Conservation (phyloP, 108 stramenopile species). For the Cylindrotheca fusiformis region DNA sequence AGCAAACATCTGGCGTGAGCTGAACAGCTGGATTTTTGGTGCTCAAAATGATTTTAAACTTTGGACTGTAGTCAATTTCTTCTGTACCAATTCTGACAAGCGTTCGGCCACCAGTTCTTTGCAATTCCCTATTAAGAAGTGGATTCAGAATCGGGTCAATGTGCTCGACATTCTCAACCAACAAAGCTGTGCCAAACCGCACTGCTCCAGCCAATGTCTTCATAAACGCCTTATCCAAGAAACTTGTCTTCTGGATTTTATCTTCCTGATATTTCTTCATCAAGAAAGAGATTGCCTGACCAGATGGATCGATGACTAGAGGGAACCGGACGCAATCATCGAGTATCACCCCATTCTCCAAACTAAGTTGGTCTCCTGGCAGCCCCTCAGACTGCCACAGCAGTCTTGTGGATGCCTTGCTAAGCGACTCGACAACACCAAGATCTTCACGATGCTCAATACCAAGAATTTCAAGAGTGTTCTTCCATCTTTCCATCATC, state of each 20-base stretch:
- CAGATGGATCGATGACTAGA: constrained; percentile 98
- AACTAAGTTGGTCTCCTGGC: constrained; percentile 87
- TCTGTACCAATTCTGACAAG: constrained; percentile 95
- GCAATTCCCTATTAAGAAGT: constrained; percentile 92
- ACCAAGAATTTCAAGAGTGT: constrained; percentile 71
- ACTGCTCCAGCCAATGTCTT: constrained; percentile 96
- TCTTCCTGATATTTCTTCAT: constrained; percentile 82
- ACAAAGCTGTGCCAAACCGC: constrained; percentile 94
- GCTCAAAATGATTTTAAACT: constrained; percentile 90
- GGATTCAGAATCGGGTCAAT: constrained; percentile 98
- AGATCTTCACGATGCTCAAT: constrained; percentile 87
- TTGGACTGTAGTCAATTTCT: constrained; percentile 96
- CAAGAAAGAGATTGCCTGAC: constrained; percentile 88
- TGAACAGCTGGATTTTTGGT: constrained; percentile 93
- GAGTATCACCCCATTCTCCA: constrained; percentile 96
- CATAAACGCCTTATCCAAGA: constrained; percentile 96
- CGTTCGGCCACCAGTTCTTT: constrained; percentile 93
- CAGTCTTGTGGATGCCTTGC: constrained; percentile 82
- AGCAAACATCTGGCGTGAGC: constrained; percentile 95
- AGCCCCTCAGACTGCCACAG: constrained; percentile 91
- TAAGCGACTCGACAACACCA: constrained; percentile 87
- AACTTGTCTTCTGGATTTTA: constrained; percentile 93
- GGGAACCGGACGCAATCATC: constrained; percentile 90
- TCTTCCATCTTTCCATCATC: constrained; percentile 79
- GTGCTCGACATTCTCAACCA: constrained; percentile 94